Base-by-base conservation (phyloP, 2,329 filamentous ascomycete species). In the Epichloe sylvatica region DNA sequence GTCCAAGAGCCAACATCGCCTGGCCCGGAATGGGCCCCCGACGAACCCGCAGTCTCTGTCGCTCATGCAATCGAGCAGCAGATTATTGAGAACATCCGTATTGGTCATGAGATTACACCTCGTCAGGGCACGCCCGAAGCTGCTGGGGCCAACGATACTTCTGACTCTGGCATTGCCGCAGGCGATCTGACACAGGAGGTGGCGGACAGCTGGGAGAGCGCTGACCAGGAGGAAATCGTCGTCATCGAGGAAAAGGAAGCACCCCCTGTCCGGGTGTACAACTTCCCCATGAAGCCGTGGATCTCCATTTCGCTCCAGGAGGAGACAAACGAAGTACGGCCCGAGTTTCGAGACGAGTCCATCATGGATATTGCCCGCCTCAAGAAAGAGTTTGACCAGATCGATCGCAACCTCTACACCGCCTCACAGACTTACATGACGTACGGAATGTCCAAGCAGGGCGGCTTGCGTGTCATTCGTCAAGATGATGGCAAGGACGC, bases 311-410 rank as follows among this genome's bases (percentile, higher is more conserved):
- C 79, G 12, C 78, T 97, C 58, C 73, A 80, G 63, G 70, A 77
- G 55, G 67, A 74, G 53, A 67, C 74, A 52, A 67, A 76, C 13
- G 72, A 80, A 51, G 65, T 74, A 25, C 76, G 78, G 15, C 75
- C 83, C 3, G 68, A 74, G 46, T 83, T 97, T 64, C 82, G 84
- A 37, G 80, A 87, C 51, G 84, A 91, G 56, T 78, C 83, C 41
- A 82, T 95, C 59, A 86, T 95, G 73, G 88, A 95, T 58, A 92
- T 98, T 62, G 91, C 92, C 47, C 81, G 89, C 51, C 75, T 97
- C 55, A 95, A 95, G 75, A 97, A 97, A 70, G 89, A 95, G 5
- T 97, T 97, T 60, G 92, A 98, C 62, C 92, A 97, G 69, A 83
- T 96, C 54, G 92, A 98, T 63, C 86, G 94, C 56, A 94, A 90